Percentiles rank a stretch among this genome's conserved stretches.
Evolutionary conservation across 257 asterid species (phyloP).

Genomic region (Fraxinus americana): DNA sequence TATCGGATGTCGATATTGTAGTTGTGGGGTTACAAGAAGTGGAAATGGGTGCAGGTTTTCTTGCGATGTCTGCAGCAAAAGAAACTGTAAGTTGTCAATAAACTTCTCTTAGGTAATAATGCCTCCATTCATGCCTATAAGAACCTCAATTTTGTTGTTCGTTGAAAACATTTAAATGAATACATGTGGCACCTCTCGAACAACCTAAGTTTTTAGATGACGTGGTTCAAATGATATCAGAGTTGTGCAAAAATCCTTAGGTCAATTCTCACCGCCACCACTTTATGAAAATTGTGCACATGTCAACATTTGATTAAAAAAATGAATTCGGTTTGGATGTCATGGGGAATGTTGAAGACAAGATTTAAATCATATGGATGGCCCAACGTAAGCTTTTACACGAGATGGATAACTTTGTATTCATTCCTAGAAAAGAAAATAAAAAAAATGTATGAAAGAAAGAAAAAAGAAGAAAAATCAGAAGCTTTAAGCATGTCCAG

Average conservation of each 20-base stretch:
- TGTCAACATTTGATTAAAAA: background rate
- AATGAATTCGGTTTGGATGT: background rate
- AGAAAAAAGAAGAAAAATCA: background rate
- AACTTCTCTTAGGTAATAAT: background rate
- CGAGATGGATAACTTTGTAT: background rate
- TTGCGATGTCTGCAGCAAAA: slow-evolving; percentile 99
- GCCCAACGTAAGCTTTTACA: background rate
- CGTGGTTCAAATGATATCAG: background rate
- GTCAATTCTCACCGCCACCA: background rate
- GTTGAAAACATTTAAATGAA: background rate
- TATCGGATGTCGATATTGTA: slow-evolving; percentile 73
- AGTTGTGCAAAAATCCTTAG: background rate
- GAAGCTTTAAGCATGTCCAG: background rate
- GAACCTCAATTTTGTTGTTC: background rate
- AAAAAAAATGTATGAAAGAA: background rate
- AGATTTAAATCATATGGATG: background rate
- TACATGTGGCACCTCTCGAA: background rate
- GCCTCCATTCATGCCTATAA: background rate
- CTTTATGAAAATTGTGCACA: background rate
- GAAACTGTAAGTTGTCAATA: slow-evolving; percentile 71
- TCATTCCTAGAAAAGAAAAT: background rate
- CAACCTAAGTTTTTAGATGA: background rate
- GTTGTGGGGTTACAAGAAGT: slow-evolving; percentile 96
- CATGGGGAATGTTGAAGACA: background rate
- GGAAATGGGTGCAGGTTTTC: slow-evolving; percentile 99